Base-by-base conservation (phyloP, 345 rosid genomes). In the Anastatica hierochuntica region DNA sequence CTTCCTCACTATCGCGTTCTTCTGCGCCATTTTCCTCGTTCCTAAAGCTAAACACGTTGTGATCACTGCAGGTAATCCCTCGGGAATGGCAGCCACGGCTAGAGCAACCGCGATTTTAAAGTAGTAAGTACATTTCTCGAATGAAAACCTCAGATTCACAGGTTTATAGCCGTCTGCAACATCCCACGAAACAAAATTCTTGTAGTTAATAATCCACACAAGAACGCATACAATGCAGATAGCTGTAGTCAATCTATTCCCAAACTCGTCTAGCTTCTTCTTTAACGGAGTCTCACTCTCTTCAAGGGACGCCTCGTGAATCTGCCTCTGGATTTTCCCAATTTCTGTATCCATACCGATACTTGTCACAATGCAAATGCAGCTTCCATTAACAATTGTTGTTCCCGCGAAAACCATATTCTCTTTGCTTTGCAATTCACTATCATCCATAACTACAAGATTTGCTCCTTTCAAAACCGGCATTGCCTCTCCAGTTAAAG, bases 41-140 rank as follows among this genome's bases (percentile, higher is more conserved):
- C 97, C 94, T 40, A 90, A 67, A 39, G 95, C 95, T 69, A 90
- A 66, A 70, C 83, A 83, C 4, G 95, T 86, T 1, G 97, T 86
- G 54, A 90, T 86, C 45, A 90, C 97, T 2, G 97, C 95, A 18
- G 97, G 97, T 63, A 90, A 83, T 49, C 95, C 97, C 74, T 90
- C 97, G 0, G 97, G 97, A 26, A 89, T 89, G 10, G 97, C 97
- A 10, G 95, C 97, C 24, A 89, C 95, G 12, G 97, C 95, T 14
- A 90, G 81, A 29, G 97, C 94, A 57, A 86, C 90, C 1, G 97
- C 95, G 58, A 90, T 90, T 69, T 90, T 85, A 75, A 90, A 86
- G 72, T 90, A 84, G 61, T 86, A 90, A 17, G 95, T 90, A 57
- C 97, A 86, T 62, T 84, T 90, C 75, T 80, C 82, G 27, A 90